Conservation (phyloP, 768 basidiomycete species). For the Hygrocybe coccinea region DNA sequence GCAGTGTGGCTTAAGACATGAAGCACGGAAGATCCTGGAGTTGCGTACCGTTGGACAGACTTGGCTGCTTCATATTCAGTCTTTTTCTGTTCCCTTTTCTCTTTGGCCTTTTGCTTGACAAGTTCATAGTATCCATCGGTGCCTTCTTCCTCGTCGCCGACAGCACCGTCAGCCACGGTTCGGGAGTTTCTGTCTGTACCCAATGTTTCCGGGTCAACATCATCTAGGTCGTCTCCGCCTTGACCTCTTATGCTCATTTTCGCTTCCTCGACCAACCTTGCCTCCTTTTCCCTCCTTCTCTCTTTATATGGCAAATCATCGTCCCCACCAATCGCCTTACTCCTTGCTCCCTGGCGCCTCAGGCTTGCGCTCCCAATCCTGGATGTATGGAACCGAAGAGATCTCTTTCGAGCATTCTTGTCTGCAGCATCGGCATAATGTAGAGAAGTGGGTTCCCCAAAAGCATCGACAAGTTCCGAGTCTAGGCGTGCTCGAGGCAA, state of each 20-base stretch:
- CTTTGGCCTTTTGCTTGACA: slow-evolving; percentile 67
- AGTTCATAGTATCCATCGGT: slow-evolving; percentile 87
- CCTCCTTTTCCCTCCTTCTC: slow-evolving; percentile 58
- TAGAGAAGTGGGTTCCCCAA: slow-evolving; percentile 71
- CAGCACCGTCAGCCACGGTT: slow-evolving; percentile 35
- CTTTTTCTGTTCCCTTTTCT: slow-evolving; percentile 75
- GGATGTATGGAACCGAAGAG: slow-evolving; percentile 89
- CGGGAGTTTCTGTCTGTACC: slow-evolving; percentile 33
- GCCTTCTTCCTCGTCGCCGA: slow-evolving; percentile 39
- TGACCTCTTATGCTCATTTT: slow-evolving; percentile 41
- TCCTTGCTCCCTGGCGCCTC: slow-evolving; percentile 68
- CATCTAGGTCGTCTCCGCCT: slow-evolving; percentile 67
- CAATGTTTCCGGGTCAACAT: slow-evolving; percentile 42
- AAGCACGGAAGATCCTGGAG: neutral
- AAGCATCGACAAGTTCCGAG: slow-evolving; percentile 41
- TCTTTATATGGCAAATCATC: slow-evolving; percentile 92
- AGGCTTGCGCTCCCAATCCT: slow-evolving; percentile 81
- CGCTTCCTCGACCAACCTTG: slow-evolving; percentile 50
- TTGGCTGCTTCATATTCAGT: slow-evolving; percentile 68
- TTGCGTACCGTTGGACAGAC: slow-evolving; percentile 52
- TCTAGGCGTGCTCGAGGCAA: slow-evolving; percentile 22
- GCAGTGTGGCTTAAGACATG: slow-evolving; percentile 4
- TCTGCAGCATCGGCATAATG: slow-evolving; percentile 72
- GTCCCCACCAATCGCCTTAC: slow-evolving; percentile 75
- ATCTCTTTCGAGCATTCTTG: slow-evolving; percentile 75